Base-by-base conservation (phyloP, 805 yeast species). In the Pichia phayaonensis region DNA sequence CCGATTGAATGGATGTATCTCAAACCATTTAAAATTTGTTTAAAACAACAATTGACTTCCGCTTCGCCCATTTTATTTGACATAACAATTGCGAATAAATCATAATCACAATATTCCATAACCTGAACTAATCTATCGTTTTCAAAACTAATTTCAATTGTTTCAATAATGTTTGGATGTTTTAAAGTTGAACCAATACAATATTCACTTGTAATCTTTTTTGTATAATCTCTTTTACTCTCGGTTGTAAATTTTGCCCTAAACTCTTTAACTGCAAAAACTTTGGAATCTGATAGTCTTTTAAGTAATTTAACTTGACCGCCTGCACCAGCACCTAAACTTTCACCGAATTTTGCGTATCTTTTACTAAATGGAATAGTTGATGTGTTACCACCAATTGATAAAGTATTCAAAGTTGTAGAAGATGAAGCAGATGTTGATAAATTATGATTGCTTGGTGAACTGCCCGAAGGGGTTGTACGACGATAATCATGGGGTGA, bases 71-170 rank as follows among this genome's bases (percentile, higher is more conserved):
- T 90, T 60, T 86, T 85, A 59, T 89, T 88, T 47, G 90, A 83
- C 96, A 90, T 90, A 31, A 90, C 97, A 51, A 90, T 86, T 12
- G 97, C 97, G 68, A 90, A 90, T 57, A 90, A 72, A 65, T 90
- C 97, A 64, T 78, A 90, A 58, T 90, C 96, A 66, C 96, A 90
- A 66, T 88, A 90, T 63, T 90, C 97, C 95, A 90, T 86, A 44
- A 90, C 90, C 68, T 90, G 97, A 59, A 85, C 80, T 52, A 89
- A 84, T 50, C 92, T 75, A 55, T 87, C 94, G 57, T 84, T 81
- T 61, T 90, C 97, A 67, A 88, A 89, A 44, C 90, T 84, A 47
- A 90, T 89, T 63, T 90, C 97, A 48, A 90, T 80, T 1, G 97
- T 90, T 65, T 87, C 92, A 52, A 90, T 86, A 56, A 90, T 86